phyloP scores from a whole-genome alignment of 2,329 filamentous ascomycete genomes.

The Blumeria graminis region DNA sequence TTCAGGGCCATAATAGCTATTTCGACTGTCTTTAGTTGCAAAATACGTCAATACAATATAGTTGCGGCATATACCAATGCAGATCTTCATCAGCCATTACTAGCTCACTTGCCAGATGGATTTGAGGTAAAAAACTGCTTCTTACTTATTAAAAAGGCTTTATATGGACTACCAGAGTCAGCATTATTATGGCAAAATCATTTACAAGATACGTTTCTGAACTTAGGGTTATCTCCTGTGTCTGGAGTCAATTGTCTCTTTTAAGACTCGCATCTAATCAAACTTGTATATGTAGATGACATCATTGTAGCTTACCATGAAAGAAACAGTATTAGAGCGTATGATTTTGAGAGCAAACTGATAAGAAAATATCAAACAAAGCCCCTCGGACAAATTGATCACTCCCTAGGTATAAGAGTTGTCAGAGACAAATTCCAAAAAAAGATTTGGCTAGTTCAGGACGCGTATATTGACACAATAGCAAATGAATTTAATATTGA shows the following conservation, averaged over 20 bases:
- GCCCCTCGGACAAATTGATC: background rate
- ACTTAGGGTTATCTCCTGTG: background rate
- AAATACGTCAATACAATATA: background rate
- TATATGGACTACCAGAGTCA: background rate
- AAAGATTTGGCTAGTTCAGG: constrained; percentile 1
- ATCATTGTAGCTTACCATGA: background rate
- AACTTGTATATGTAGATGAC: constrained; percentile 1
- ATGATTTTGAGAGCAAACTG: background rate
- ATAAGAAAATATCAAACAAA: background rate
- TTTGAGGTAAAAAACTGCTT: background rate
- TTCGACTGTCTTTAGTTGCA: background rate
- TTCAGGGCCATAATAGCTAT: background rate
- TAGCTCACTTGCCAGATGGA: background rate
- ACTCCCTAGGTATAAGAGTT: background rate
- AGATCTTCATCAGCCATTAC: background rate
- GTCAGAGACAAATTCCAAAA: background rate
- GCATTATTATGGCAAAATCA: background rate
- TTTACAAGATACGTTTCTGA: background rate
- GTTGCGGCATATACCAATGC: background rate
- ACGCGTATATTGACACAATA: background rate
- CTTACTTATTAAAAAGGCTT: background rate
- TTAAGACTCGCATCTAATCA: background rate
- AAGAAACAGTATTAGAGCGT: background rate
- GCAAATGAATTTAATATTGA: background rate
- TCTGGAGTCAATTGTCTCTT: constrained; percentile 1